Evolutionary conservation across 2,329 filamentous ascomycete species (phyloP).

Genomic region (Cercospora beticola): DNA sequence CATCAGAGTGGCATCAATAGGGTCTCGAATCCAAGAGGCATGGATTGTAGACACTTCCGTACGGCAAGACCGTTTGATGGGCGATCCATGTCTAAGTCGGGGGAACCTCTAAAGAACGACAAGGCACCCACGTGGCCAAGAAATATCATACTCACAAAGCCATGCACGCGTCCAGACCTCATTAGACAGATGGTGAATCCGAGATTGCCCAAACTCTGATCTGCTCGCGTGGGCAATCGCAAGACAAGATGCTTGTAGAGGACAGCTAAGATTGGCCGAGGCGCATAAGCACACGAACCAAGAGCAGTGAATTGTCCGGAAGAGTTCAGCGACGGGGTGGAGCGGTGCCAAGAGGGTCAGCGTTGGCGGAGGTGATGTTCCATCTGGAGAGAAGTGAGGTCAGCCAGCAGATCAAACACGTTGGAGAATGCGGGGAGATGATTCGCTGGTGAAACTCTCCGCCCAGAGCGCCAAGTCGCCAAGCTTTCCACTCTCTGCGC

Average conservation of each 20-base stretch:
- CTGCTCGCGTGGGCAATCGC: not conserved
- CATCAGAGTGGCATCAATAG: not conserved
- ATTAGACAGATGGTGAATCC: not conserved
- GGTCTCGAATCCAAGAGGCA: not conserved
- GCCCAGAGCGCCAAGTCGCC: not conserved
- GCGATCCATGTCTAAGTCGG: not conserved
- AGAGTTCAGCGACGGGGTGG: not conserved
- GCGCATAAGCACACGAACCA: conserved; percentile 6
- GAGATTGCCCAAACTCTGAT: conserved; percentile 1
- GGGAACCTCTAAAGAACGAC: not conserved
- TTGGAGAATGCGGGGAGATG: not conserved
- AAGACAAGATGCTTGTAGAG: not conserved
- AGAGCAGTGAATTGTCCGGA: conserved; percentile 6
- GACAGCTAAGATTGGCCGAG: conserved; percentile 10
- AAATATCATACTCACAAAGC: not conserved
- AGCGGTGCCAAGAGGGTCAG: conserved; percentile 1
- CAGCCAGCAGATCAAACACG: conserved; percentile 1
- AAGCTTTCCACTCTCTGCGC: not conserved
- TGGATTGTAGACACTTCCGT: not conserved
- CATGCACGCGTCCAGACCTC: not conserved
- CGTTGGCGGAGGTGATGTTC: not conserved
- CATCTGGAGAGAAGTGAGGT: not conserved
- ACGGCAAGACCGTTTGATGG: not conserved
- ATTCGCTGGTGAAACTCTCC: not conserved
- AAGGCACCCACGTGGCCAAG: conserved; percentile 11